phyloP scores from a whole-genome alignment of 176 grass and related monocot species.

The Carex pumila region DNA sequence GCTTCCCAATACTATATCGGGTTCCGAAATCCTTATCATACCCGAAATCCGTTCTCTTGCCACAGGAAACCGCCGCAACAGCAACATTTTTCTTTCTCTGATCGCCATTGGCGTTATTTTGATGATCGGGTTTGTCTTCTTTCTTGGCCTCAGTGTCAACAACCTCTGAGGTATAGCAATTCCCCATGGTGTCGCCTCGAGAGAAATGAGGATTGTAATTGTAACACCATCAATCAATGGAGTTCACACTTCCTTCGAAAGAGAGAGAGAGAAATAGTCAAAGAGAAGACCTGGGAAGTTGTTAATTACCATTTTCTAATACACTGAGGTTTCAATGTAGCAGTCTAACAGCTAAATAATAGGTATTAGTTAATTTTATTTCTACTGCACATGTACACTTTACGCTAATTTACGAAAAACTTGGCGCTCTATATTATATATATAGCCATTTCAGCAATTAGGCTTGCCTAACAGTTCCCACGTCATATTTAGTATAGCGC shows the following conservation, averaged over 20 bases:
- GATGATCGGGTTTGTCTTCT: neutral
- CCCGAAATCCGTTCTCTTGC: constrained; percentile 80
- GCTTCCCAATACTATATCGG: constrained; percentile 63
- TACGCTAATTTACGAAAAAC: neutral
- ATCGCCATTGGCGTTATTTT: neutral
- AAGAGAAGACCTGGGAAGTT: neutral
- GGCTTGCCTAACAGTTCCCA: neutral
- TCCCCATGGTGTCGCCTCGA: neutral
- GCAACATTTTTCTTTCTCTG: neutral
- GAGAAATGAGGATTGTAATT: constrained; percentile 6
- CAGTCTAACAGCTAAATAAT: neutral
- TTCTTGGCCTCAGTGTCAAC: neutral
- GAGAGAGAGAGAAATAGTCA: neutral
- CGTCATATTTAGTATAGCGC: neutral
- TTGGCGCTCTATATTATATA: neutral
- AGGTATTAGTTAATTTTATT: neutral
- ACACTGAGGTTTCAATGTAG: neutral
- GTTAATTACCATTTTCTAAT: neutral
- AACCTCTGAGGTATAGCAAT: neutral
- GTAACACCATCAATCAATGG: constrained; percentile 16
- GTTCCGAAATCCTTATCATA: constrained; percentile 74
- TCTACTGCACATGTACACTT: neutral
- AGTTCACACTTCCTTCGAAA: neutral
- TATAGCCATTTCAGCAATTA: neutral
- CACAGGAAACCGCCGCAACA: constrained; percentile 33